A percentile compares a stretch with the other conserved stretches of the same genome.
Evolutionary conservation across 306 rosid species (phyloP).

Genomic region (Arachis stenosperma): DNA sequence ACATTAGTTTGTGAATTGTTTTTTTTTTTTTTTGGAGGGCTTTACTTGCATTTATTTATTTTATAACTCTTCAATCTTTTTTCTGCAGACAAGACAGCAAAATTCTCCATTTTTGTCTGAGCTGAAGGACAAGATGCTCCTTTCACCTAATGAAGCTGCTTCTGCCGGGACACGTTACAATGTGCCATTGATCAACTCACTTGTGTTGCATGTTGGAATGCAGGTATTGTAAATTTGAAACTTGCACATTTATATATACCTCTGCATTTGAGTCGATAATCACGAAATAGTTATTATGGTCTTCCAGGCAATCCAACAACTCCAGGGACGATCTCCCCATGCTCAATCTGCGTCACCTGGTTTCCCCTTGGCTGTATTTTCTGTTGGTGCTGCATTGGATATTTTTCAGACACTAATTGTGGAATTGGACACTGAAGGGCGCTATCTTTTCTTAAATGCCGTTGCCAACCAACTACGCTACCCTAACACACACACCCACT

Average conservation of each 20-base stretch:
- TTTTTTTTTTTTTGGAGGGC: no score
- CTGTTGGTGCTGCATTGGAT: constrained; percentile 94
- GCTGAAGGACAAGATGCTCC: constrained; percentile 85
- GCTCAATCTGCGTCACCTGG: constrained; percentile 62
- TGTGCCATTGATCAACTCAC: constrained; percentile 92
- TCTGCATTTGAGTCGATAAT: background rate
- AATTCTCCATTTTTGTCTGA: constrained; percentile 74
- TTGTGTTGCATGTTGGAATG: constrained; percentile 94
- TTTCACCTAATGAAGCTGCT: constrained; percentile 72
- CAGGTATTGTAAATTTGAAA: constrained; percentile 61
- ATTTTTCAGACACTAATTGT: constrained; percentile 73
- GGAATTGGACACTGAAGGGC: constrained; percentile 95
- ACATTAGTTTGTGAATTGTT: no score
- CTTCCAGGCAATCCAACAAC: constrained; percentile 90
- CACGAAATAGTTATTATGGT: no score
- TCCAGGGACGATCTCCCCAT: constrained; percentile 76
- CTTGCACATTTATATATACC: background rate
- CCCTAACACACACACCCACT: constrained; percentile 96
- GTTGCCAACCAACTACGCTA: constrained; percentile 97
- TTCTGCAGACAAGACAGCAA: constrained; percentile 75
- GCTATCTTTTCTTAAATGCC: constrained; percentile 95
- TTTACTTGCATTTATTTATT: constrained; percentile 15
- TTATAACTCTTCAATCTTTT: constrained; percentile 14
- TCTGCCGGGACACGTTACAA: constrained; percentile 91
- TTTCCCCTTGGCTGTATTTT: constrained; percentile 69